Base-by-base conservation (phyloP, 2,329 filamentous ascomycete species). In the Stemphylium beticola region DNA sequence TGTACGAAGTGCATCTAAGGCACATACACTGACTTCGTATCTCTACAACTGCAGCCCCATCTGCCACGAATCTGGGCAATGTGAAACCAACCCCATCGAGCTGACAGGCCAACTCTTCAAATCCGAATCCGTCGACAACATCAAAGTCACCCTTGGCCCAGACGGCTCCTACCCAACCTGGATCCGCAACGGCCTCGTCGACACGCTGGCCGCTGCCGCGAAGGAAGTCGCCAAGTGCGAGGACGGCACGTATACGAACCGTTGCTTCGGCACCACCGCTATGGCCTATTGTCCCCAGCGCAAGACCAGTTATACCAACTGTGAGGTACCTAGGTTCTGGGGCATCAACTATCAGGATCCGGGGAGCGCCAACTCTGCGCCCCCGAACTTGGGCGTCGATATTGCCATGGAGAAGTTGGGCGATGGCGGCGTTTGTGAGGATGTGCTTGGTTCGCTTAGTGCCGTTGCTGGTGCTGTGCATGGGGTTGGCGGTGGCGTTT, bases 61-160 rank as follows among this genome's bases (percentile, higher is more conserved):
- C 37, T 64, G 61, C 54, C 61, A 64, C 43, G 43, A 45, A 36
- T 47, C 58, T 4, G 58, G 58, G 12, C 50, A 56, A 38, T 64
- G 61, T 44, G 61, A 64, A 33, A 61, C 61, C 33, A 64, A 61
- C 46, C 39, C 45, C 24, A 49, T 64, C 18, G 45, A 43, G 1
- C 20, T 64, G 17, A 41, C 50, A 20, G 40, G 17, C 11, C 17
- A 33, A 7, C 24, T 53, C 38, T 38, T 24, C n/a, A 14, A 11
- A 2, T 8, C 32, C 8, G 17, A 46, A 2, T 22, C 15, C 29
- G 34, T 39, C 34, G 31, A 37, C 4, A 11, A 29, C 20, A 42
- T 64, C n/a, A 49, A 44, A 41, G 33, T 61, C 3, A 64, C 53
- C 8, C 33, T 64, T 15, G 56, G 48, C 10, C 59, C 59, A 1